Percentiles rank a stretch among this genome's conserved stretches.
Evolutionary conservation across 305 asterid species (phyloP).

Genomic region (Fraxinus dipetala): DNA sequence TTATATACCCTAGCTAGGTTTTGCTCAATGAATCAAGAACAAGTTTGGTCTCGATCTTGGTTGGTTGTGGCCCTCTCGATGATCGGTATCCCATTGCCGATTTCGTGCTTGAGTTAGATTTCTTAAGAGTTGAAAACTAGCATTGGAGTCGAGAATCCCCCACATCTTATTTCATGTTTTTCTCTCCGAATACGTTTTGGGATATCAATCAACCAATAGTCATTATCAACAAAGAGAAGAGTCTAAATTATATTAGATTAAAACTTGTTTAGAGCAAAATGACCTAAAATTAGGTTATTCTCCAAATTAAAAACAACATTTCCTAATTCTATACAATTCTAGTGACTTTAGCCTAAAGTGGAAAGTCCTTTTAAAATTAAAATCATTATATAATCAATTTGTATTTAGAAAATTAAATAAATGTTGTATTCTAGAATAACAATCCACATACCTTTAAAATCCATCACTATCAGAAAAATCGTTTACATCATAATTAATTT

Average conservation of each 20-base stretch:
- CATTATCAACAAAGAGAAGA: background rate
- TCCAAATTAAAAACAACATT: slow-evolving; percentile 5
- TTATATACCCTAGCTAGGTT: background rate
- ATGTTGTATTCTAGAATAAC: slow-evolving; percentile 18
- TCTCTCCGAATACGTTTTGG: background rate
- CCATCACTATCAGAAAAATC: slow-evolving; percentile 14
- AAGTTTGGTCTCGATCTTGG: background rate
- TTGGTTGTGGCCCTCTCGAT: background rate
- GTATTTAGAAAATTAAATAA: background rate
- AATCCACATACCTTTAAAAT: background rate
- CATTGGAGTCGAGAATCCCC: background rate
- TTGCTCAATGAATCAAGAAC: background rate
- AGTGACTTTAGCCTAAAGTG: slow-evolving; percentile 36
- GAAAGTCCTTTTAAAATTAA: slow-evolving; percentile 29
- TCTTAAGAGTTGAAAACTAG: background rate
- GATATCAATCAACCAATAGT: background rate
- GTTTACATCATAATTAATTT: slow-evolving; percentile 19
- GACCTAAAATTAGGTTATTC: slow-evolving; percentile 45
- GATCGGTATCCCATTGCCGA: background rate
- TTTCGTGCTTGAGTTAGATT: background rate
- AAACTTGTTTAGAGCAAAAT: background rate
- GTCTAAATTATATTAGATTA: background rate
- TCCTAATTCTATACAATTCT: slow-evolving; percentile 36
- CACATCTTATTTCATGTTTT: too few relatives aligned
- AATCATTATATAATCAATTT: slow-evolving; percentile 21